phyloP scores from a whole-genome alignment of 2,329 filamentous ascomycete species.

The Phialophora chinensis region DNA sequence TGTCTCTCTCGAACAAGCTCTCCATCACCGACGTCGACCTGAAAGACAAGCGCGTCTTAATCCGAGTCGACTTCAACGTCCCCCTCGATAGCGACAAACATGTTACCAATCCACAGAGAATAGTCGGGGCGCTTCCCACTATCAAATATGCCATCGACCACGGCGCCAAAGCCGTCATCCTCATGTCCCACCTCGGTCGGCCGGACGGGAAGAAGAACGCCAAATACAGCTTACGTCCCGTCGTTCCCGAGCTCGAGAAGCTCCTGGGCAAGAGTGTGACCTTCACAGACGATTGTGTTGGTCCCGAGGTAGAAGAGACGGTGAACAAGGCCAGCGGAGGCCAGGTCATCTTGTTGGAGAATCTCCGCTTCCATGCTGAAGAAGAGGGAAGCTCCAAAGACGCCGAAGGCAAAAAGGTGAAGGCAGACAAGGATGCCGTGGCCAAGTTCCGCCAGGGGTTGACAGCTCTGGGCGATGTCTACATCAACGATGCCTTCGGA shows the following conservation, averaged over 20 bases:
- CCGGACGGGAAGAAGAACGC: constrained; percentile 86
- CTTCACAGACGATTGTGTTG: constrained; percentile 90
- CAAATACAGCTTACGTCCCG: constrained; percentile 94
- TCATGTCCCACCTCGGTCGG: constrained; percentile 98
- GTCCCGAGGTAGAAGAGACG: constrained; percentile 84
- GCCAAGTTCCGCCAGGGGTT: constrained; percentile 93
- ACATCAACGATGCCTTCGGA: constrained; percentile 98
- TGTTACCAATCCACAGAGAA: constrained; percentile 97
- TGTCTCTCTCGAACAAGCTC: constrained; percentile 99
- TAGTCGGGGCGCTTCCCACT: constrained; percentile 90
- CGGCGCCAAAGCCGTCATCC: constrained; percentile 87
- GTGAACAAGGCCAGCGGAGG: constrained; percentile 83
- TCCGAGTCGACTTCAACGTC: constrained; percentile 99
- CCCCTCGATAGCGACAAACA: constrained; percentile 92
- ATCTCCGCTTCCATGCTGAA: constrained; percentile 96
- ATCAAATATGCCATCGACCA: constrained; percentile 93
- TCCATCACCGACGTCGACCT: constrained; percentile 95
- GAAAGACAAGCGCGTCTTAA: constrained; percentile 97
- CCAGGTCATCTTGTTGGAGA: constrained; percentile 90
- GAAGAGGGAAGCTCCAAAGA: constrained; percentile 98
- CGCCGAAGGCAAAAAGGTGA: constrained; percentile 92
- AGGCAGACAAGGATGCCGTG: constrained; percentile 93
- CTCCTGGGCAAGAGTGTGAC: constrained; percentile 81
- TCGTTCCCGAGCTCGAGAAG: constrained; percentile 90
- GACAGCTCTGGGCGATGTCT: constrained; percentile 93